phyloP scores from a whole-genome alignment of 306 rosid species.

The Gillenia trifoliata region DNA sequence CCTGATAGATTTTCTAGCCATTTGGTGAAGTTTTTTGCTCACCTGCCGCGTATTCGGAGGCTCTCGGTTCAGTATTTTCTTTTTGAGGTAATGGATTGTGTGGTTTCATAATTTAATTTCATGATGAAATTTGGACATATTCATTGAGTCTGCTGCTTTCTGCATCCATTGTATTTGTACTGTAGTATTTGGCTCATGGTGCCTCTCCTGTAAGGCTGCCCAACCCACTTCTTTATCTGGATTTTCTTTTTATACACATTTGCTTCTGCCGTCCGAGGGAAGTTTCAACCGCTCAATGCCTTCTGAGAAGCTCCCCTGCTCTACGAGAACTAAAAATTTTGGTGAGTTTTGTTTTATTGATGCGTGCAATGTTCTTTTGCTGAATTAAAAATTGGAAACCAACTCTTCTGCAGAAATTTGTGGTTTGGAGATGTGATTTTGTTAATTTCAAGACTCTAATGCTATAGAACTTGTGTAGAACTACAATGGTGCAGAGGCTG shows the following conservation, averaged over 20 bases:
- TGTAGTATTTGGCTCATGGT: constrained; percentile 24
- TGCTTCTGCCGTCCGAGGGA: constrained; percentile 37
- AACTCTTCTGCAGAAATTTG: no score
- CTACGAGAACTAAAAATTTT: not conserved
- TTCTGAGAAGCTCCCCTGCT: constrained; percentile 48
- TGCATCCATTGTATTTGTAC: no score
- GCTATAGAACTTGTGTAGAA: no score
- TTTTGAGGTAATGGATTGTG: constrained; percentile 34
- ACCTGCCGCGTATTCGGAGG: constrained; percentile 40
- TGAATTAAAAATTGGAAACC: no score
- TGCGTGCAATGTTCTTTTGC: no score
- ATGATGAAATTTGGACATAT: not conserved
- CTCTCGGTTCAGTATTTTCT: constrained; percentile 42
- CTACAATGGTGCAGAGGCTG: no score
- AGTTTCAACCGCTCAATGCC: constrained; percentile 43
- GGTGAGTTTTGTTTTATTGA: not conserved
- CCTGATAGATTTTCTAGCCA: constrained; percentile 31
- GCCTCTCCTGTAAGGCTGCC: constrained; percentile 34
- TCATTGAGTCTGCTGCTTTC: not conserved
- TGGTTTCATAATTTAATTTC: not conserved
- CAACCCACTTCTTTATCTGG: constrained; percentile 30
- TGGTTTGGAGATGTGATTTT: no score
- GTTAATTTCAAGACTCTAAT: no score
- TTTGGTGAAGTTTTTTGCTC: constrained; percentile 41
- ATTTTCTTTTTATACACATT: constrained; percentile 36